Conservation (phyloP, 1,139 yeast species). For the Geotrichum candidum region DNA sequence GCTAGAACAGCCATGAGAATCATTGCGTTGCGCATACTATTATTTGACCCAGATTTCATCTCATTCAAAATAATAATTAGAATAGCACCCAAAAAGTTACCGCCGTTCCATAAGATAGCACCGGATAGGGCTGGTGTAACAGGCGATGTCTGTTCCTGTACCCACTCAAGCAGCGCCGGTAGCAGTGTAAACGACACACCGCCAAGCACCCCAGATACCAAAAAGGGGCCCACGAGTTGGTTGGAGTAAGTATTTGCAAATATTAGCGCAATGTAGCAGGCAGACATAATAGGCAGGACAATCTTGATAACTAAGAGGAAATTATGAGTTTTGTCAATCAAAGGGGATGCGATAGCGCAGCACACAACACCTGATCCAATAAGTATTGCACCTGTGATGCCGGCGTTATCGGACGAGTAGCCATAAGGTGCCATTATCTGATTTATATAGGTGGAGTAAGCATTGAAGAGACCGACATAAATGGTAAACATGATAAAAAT, state of each 20-base stretch:
- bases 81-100: slow-evolving; percentile 35
- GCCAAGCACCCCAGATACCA: slow-evolving; percentile 35
- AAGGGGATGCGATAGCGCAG: slow-evolving; percentile 33
- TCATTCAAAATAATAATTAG: slow-evolving; percentile 35
- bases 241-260: slow-evolving; percentile 28
- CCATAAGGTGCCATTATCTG: slow-evolving; percentile 37
- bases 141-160: slow-evolving; percentile 35
- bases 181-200: slow-evolving; percentile 33
- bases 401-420: slow-evolving; percentile 33
- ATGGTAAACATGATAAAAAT: slow-evolving; percentile 30
- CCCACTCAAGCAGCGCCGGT: slow-evolving; percentile 35
- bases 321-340: slow-evolving; percentile 31
- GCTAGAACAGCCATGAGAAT: slow-evolving; percentile 35
- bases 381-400: slow-evolving; percentile 34
- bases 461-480: slow-evolving; percentile 37
- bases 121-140: slow-evolving; percentile 34
- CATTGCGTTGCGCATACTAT: slow-evolving; percentile 32
- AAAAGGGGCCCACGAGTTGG: slow-evolving; percentile 32
- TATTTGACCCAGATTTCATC: slow-evolving; percentile 26
- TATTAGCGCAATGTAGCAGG: slow-evolving; percentile 32
- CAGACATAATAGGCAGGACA: slow-evolving; percentile 32
- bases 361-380: slow-evolving; percentile 33
- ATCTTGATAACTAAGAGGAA: slow-evolving; percentile 26
- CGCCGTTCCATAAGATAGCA: slow-evolving; percentile 34
- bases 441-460: slow-evolving; percentile 33